These are phyloP conservation scores for Gliomastix tumulicola DNA, from an alignment of 2,329 filamentous ascomycete species.

Conservation along the genomic window DNA sequence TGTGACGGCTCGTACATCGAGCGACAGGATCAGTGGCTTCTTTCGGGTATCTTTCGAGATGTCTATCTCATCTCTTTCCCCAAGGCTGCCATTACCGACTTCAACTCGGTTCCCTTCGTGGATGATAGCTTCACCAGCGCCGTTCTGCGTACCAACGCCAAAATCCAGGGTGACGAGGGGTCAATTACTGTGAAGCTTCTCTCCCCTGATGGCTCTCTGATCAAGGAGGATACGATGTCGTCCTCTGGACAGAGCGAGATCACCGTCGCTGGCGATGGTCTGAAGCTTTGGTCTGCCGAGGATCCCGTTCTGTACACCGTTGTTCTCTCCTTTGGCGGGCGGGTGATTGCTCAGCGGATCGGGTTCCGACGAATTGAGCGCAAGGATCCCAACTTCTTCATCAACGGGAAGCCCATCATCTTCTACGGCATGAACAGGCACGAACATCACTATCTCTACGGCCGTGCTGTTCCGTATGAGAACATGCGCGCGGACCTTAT, in stretches of 20 bases:
- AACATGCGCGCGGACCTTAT: slow-evolving; percentile 39
- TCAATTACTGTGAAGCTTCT: slow-evolving; percentile 8
- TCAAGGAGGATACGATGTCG: slow-evolving; percentile 3
- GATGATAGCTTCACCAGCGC: slow-evolving; percentile 48
- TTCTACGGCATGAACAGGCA: slow-evolving; percentile 65
- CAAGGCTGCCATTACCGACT: slow-evolving; percentile 44
- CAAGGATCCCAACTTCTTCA: slow-evolving; percentile 51
- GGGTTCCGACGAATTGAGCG: slow-evolving; percentile 60
- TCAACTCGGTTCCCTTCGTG: slow-evolving; percentile 48
- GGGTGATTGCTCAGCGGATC: slow-evolving; percentile 43
- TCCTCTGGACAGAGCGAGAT: slow-evolving; percentile 6
- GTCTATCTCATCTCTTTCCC: slow-evolving; percentile 60
- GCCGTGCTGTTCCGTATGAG: slow-evolving; percentile 50
- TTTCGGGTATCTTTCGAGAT: slow-evolving; percentile 62
- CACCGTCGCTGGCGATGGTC: slow-evolving; percentile 1
- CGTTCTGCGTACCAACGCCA: slow-evolving; percentile 37
- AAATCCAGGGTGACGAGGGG: slow-evolving; percentile 25
- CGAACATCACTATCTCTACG: slow-evolving; percentile 58
- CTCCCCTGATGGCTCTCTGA: slow-evolving; percentile 2
- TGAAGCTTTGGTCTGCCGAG: slow-evolving; percentile 56
- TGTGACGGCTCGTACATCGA: slow-evolving; percentile 69
- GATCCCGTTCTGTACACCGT: slow-evolving; percentile 55
- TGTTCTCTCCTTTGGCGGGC: slow-evolving; percentile 21
- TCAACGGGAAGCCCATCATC: slow-evolving; percentile 59
- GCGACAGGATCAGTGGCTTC: slow-evolving; percentile 65